Conservation (phyloP, 306 rosid species). For the Inga leiocalycina region DNA sequence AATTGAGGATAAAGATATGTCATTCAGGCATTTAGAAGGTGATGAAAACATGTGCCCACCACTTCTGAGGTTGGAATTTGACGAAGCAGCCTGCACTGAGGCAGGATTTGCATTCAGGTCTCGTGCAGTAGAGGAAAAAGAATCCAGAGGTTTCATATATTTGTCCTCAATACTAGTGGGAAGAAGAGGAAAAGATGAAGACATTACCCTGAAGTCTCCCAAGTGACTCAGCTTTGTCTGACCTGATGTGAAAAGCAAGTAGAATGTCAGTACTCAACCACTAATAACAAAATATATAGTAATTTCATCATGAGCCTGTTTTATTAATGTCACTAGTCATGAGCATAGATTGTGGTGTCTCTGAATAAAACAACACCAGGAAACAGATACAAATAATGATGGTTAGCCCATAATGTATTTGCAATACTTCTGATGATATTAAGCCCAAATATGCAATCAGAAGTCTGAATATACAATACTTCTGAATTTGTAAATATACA, state of each 20-base stretch:
- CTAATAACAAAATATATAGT: background rate
- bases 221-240: slow-evolving; percentile 27
- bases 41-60: slow-evolving; percentile 45
- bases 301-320: background rate
- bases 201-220: slow-evolving; percentile 40
- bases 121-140: slow-evolving; percentile 51
- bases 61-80: slow-evolving; percentile 39
- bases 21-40: slow-evolving; percentile 35
- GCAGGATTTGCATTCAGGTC: slow-evolving; percentile 46
- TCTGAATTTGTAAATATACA: background rate
- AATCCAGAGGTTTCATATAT: slow-evolving; percentile 50
- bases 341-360: slow-evolving; percentile 2
- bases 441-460: slow-evolving; percentile 14
- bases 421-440: background rate
- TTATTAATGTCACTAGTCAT: slow-evolving; percentile 14
- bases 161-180: slow-evolving; percentile 38
- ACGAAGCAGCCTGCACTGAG: slow-evolving; percentile 44
- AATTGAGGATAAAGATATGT: slow-evolving; percentile 36
- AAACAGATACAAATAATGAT: background rate
- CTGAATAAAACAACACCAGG: slow-evolving; percentile 25
- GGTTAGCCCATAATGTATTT: background rate
- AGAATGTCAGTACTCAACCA: slow-evolving; percentile 21
- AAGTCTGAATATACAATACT: background rate
- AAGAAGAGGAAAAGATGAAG: slow-evolving; percentile 53
- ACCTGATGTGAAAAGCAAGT: slow-evolving; percentile 25